Base-by-base conservation (phyloP, 441 rosid genomes). In the Populus trichocarpa region DNA sequence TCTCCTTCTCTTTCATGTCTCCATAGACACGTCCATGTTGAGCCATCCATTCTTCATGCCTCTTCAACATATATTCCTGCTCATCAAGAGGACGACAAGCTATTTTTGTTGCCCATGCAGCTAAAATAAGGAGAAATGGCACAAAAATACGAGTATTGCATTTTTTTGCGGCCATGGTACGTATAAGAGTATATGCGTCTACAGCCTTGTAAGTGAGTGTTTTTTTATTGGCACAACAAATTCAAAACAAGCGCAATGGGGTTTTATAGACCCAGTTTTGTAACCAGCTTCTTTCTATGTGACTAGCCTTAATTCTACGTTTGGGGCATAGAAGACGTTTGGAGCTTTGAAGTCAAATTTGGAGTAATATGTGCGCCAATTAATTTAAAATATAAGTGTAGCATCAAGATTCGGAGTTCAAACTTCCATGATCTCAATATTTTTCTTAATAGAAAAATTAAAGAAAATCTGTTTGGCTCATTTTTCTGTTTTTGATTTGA, bases 1-100 rank as follows among this genome's bases (percentile, higher is more conserved):
- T 78, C 74, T 81, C 79, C 77, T 85, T 83, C 78, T 89, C 70
- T 18, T 13, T 16, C 30, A 40, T n/a, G 35, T 87, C 90, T n/a
- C 32, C 35, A 69, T 89, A 91, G 72, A 78, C 74, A 20, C 88
- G 89, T 26, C 81, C 84, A 11, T 89, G 84, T 67, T 79, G 57
- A 57, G 81, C 73, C 87, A 86, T 85, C 92, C 92, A 88, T 28
- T 86, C 85, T 69, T 81, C 80, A 32, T 89, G 92, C 76, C 81
- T 79, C 81, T 77, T 63, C 18, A 40, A 73, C 63, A 53, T 71
- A 67, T 80, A 78, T 59, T 74, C 70, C 78, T 85, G 87, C 71
- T 79, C 81, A 3, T 84, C 76, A 9, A 89, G 85, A 33, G 86
- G 86, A 77, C 88, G 90, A 53, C 81, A 83, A 53, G 67, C 23